phyloP scores from a whole-genome alignment of 495 filamentous ascomycete species.

The Penicillium flavigenum region DNA sequence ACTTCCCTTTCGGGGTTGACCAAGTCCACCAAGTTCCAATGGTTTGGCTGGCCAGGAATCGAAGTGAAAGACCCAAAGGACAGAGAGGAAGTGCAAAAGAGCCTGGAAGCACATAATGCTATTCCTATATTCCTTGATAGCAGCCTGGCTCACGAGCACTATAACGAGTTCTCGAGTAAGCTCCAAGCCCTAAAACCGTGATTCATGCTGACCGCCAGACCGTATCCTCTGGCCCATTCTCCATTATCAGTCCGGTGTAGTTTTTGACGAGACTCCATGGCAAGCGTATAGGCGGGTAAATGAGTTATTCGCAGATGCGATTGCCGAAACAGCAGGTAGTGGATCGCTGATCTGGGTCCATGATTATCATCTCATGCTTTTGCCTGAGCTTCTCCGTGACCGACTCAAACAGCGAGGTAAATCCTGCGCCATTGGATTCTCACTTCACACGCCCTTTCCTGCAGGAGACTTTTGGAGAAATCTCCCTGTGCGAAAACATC shows the following conservation, averaged over 20 bases:
- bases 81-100: conserved; percentile 44
- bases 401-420: conserved; percentile 65
- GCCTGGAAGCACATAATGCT: conserved; percentile 50
- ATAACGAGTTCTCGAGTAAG: conserved; percentile 60
- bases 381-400: conserved; percentile 81
- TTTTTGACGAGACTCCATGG: conserved; percentile 85
- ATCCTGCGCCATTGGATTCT: conserved; percentile 89
- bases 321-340: conserved; percentile 68
- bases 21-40: conserved; percentile 81
- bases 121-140: conserved; percentile 55
- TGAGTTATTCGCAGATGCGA: conserved; percentile 74
- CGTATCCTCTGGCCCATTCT: conserved; percentile 94
- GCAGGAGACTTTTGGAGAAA: conserved; percentile 90
- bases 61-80: conserved; percentile 48
- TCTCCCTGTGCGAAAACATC: conserved; percentile 79
- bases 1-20: conserved; percentile 80
- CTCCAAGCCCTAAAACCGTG: neutral
- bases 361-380: conserved; percentile 93
- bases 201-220: conserved; percentile 43
- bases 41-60: conserved; percentile 92
- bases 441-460: conserved; percentile 92
- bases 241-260: conserved; percentile 91
- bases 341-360: conserved; percentile 93
- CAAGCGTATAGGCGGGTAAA: conserved; percentile 84
- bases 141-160: conserved; percentile 55